Conservation (phyloP, 345 rosid genomes). For the Viola odorata region DNA sequence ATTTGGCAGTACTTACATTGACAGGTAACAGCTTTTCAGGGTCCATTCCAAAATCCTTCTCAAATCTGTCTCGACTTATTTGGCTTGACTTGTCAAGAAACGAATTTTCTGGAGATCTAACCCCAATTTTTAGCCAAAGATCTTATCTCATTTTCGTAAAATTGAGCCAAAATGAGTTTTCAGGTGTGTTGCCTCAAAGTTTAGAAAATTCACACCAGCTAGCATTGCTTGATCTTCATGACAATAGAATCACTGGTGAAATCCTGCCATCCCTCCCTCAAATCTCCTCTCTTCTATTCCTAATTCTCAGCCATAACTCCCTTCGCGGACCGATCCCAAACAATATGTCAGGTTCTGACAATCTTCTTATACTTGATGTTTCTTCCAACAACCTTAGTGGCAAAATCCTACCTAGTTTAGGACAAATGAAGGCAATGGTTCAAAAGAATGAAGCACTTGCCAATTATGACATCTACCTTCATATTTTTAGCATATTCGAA, state of each 20-base stretch:
- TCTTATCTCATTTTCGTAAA: not conserved
- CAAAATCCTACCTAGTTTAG: not conserved
- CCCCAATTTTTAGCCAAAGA: not conserved
- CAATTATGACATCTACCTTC: not conserved
- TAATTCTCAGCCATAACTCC: constrained; percentile 34
- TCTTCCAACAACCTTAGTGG: constrained; percentile 4
- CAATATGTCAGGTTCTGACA: constrained; percentile 24
- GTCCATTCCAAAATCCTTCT: constrained; percentile 12
- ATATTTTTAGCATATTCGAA: not conserved
- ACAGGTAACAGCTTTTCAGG: constrained; percentile 34
- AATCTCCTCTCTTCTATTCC: constrained; percentile 25
- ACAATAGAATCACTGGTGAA: constrained; percentile 28
- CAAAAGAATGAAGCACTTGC: not conserved
- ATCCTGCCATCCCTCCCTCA: constrained; percentile 18
- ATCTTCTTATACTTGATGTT: constrained; percentile 12
- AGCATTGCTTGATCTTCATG: constrained; percentile 13
- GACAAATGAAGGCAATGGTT: not conserved
- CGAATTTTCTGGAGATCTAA: constrained; percentile 6
- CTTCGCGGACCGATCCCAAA: constrained; percentile 28
- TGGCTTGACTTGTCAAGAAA: constrained; percentile 19
- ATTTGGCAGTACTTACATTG: constrained; percentile 11
- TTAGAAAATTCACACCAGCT: not conserved
- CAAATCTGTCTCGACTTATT: not conserved
- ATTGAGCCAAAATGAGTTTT: not conserved
- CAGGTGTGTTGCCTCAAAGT: not conserved